These are phyloP conservation scores for Leptomonas seymouri DNA, from an alignment of 208 protist genomes.

Conservation along the genomic window DNA sequence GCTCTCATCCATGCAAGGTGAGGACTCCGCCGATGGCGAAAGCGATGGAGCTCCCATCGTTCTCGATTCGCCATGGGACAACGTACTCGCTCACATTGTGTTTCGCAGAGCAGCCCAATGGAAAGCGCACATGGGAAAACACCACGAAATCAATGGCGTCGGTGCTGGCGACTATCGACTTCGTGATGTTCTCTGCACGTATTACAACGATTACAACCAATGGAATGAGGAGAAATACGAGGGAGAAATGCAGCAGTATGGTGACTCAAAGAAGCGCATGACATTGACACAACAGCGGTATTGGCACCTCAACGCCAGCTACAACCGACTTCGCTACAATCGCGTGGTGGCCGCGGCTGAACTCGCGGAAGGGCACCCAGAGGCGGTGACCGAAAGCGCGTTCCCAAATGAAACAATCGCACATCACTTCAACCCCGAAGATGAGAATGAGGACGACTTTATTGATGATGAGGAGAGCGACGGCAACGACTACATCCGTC, in stretches of 20 bases:
- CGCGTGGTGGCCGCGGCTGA: constrained; percentile 71
- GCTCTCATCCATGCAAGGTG: constrained; percentile 58
- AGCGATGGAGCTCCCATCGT: constrained; percentile 1
- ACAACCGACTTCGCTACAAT: constrained; percentile 89
- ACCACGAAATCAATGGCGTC: constrained; percentile 46
- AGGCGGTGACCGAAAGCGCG: constrained; percentile 36
- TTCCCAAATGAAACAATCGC: constrained; percentile 57
- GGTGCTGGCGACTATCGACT: constrained; percentile 68
- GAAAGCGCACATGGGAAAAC: constrained; percentile 60
- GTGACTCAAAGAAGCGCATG: constrained; percentile 21
- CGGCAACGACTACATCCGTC: constrained; percentile 19
- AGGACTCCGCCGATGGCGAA: constrained; percentile 6
- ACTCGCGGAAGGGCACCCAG: constrained; percentile 42
- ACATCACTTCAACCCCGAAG: constrained; percentile 40
- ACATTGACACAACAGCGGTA: constrained; percentile 72
- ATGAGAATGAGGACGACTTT: constrained; percentile 41
- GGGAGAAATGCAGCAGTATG: constrained; percentile 11
- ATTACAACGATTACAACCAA: constrained; percentile 81
- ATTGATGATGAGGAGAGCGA: constrained; percentile 40
- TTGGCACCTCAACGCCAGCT: constrained; percentile 78
- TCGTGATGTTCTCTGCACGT: constrained; percentile 71
- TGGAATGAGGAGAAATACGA: constrained; percentile 48
- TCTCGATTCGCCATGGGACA: constrained; percentile 34
- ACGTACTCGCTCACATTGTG: constrained; percentile 55
- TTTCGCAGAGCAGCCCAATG: constrained; percentile 68